These are phyloP conservation scores for Yamadazyma tumulicola DNA, from an alignment of 805 yeast species.

Conservation along the genomic window DNA sequence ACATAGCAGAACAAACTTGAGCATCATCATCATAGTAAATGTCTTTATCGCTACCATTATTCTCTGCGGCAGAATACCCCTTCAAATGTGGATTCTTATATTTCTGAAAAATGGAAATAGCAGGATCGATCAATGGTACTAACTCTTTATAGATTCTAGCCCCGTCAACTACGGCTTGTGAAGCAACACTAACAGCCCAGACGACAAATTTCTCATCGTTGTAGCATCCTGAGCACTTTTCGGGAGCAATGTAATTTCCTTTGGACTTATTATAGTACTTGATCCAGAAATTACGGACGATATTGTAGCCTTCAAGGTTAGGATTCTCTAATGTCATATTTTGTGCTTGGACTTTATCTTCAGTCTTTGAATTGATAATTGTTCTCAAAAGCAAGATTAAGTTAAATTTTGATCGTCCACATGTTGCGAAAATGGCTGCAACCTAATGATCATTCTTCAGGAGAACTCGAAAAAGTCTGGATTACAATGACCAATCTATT, in stretches of 20 bases:
- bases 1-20: constrained; percentile 61
- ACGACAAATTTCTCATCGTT: constrained; percentile 54
- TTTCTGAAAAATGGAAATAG: constrained; percentile 44
- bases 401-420: too few species aligned
- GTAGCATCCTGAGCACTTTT: constrained; percentile 41
- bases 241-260: constrained; percentile 38
- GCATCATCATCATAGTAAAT: constrained; percentile 76
- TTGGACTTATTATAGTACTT: constrained; percentile 36
- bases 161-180: constrained; percentile 67
- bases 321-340: constrained; percentile 29
- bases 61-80: constrained; percentile 66
- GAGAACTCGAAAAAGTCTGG: too few species aligned
- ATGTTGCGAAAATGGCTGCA: too few species aligned
- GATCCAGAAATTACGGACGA: constrained; percentile 41
- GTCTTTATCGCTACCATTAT: constrained; percentile 56
- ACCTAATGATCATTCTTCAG: too few species aligned
- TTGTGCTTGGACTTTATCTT: too few species aligned
- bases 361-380: too few species aligned
- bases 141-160: constrained; percentile 53
- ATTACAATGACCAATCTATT: too few species aligned
- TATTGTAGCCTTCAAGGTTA: constrained; percentile 37
- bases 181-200: constrained; percentile 68
- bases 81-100: constrained; percentile 49
- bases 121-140: constrained; percentile 51
- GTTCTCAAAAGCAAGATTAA: too few species aligned